Evolutionary conservation across 176 grass and related monocot species (phyloP).

Genomic region (Zea luxurians): DNA sequence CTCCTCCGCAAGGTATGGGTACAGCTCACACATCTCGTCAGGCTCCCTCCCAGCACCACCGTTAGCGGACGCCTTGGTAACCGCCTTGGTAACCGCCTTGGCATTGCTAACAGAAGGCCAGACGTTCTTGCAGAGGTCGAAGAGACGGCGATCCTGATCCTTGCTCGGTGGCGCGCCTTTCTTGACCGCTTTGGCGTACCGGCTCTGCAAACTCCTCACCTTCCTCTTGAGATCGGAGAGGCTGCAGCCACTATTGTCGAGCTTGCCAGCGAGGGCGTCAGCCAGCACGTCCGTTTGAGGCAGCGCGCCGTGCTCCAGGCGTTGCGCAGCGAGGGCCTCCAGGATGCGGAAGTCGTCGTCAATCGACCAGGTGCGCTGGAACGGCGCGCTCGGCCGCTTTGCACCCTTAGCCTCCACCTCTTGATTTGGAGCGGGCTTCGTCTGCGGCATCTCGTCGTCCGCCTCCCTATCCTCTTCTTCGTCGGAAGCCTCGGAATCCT

Average conservation of each 20-base stretch:
- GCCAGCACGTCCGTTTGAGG: conserved; percentile 22
- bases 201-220: conserved; percentile 28
- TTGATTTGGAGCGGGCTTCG: background rate
- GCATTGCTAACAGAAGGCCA: background rate
- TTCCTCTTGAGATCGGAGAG: conserved; percentile 34
- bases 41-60: background rate
- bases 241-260: conserved; percentile 26
- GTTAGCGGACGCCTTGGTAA: background rate
- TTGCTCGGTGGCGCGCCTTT: conserved; percentile 33
- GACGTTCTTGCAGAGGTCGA: conserved; percentile 37
- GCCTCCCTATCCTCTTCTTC: conserved; percentile 26
- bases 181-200: background rate
- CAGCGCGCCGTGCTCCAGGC: conserved; percentile 30
- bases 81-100: background rate
- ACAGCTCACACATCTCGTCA: conserved; percentile 23
- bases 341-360: conserved; percentile 50
- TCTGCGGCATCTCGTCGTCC: conserved; percentile 8
- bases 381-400: background rate
- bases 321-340: conserved; percentile 35
- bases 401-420: background rate
- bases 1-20: conserved; percentile 46
- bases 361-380: conserved; percentile 44
- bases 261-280: conserved; percentile 21
- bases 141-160: conserved; percentile 33
- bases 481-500: conserved; percentile 5